Evolutionary conservation across 2,329 filamentous ascomycete species (phyloP).

Genomic region (Scopulariopsis brevicaulis): DNA sequence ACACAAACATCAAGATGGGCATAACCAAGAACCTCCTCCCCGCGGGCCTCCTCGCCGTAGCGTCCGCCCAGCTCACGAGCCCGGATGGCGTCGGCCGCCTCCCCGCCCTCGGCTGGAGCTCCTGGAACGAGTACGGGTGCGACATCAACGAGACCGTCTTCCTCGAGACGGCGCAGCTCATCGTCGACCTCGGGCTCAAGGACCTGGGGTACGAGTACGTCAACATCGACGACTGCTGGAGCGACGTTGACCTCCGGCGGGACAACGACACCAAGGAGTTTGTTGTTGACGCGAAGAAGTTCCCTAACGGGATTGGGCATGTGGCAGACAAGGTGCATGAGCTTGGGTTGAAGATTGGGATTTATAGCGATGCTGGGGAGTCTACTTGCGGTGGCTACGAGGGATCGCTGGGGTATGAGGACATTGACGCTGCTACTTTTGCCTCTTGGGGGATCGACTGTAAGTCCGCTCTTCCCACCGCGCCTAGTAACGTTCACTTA

Average conservation of each 20-base stretch:
- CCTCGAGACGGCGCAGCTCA: slow-evolving; percentile 29
- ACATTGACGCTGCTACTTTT: slow-evolving; percentile 44
- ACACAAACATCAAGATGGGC: neutral
- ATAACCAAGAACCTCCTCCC: slow-evolving; percentile 2
- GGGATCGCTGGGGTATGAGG: slow-evolving; percentile 32
- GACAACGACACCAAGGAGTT: slow-evolving; percentile 27
- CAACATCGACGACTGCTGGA: slow-evolving; percentile 54
- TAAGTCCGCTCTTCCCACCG: slow-evolving; percentile 13
- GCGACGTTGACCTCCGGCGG: slow-evolving; percentile 24
- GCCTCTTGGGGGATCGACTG: slow-evolving; percentile 48
- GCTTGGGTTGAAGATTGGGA: slow-evolving; percentile 49
- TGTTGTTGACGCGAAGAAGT: slow-evolving; percentile 34
- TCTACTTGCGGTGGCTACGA: slow-evolving; percentile 40
- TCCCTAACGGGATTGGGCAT: slow-evolving; percentile 45
- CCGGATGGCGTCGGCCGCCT: slow-evolving; percentile 12
- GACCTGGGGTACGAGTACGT: slow-evolving; percentile 46
- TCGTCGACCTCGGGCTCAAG: slow-evolving; percentile 36
- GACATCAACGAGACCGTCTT: slow-evolving; percentile 38
- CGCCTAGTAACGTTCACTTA: neutral
- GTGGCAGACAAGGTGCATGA: slow-evolving; percentile 41
- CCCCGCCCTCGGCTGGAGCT: slow-evolving; percentile 35
- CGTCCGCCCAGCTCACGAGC: slow-evolving; percentile 7
- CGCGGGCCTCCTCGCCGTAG: neutral
- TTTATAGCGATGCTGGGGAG: slow-evolving; percentile 45
- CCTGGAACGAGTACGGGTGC: slow-evolving; percentile 41